Percentiles rank a stretch among this genome's conserved stretches.
These are phyloP conservation scores for Lunularia cruciata DNA, from an alignment of 225 moss, liverwort and hornwort species.

Conservation along the genomic window DNA sequence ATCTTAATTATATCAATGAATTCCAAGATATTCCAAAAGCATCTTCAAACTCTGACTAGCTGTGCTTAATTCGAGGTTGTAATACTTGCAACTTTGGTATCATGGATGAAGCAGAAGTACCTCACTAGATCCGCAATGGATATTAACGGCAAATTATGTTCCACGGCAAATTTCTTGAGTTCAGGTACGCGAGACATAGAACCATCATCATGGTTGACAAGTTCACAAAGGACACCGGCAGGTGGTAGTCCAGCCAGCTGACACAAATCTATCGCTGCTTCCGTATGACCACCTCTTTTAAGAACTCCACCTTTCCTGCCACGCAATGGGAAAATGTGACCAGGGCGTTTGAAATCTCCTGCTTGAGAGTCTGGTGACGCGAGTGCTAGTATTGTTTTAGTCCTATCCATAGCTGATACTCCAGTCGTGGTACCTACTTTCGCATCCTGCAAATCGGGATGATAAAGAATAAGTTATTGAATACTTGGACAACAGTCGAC, in stretches of 20 bases:
- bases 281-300: conserved; percentile 90
- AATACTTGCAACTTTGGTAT: too few species aligned
- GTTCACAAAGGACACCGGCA: conserved; percentile 85
- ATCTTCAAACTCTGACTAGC: too few species aligned
- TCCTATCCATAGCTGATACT: conserved; percentile 78
- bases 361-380: conserved; percentile 55
- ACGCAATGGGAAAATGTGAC: conserved; percentile 88
- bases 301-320: conserved; percentile 89
- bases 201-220: conserved; percentile 76
- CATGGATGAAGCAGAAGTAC: conserved; percentile 50
- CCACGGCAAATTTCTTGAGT: conserved; percentile 63
- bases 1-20: too few species aligned
- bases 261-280: conserved; percentile 82
- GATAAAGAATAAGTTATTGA: too few species aligned
- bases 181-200: conserved; percentile 79
- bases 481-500: too few species aligned
- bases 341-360: conserved; percentile 74
- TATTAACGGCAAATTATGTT: conserved; percentile 63
- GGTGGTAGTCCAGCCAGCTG: conserved; percentile 73
- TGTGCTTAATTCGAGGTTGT: too few species aligned
- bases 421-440: conserved; percentile 81
- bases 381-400: conserved; percentile 64
- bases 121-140: conserved; percentile 90
- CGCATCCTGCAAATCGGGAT: conserved; percentile 57
- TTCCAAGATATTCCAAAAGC: too few species aligned